These are phyloP conservation scores for Antrodiella citrinella DNA, from an alignment of 768 basidiomycete genomes.

Conservation along the genomic window DNA sequence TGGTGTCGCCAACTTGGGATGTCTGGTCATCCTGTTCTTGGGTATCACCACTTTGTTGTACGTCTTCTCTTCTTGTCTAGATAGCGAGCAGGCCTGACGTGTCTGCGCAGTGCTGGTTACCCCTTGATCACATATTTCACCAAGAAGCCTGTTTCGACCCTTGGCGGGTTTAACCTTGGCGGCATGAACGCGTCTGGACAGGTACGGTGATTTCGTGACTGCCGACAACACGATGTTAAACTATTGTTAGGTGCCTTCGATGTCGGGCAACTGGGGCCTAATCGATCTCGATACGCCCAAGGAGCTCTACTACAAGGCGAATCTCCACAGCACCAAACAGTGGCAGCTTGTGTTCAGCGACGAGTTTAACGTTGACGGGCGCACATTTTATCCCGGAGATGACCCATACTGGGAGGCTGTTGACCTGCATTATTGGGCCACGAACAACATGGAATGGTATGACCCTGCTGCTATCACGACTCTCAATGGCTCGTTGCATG, in stretches of 20 bases:
- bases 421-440: slow-evolving; percentile 75
- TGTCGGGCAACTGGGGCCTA: slow-evolving; percentile 36
- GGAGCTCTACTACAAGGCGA: slow-evolving; percentile 29
- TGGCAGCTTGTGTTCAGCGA: slow-evolving; percentile 76
- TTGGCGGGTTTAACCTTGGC: slow-evolving; percentile 37
- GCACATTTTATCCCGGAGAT: slow-evolving; percentile 69
- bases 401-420: slow-evolving; percentile 80
- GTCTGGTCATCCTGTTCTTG: slow-evolving; percentile 45
- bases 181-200: slow-evolving; percentile 40
- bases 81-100: not conserved
- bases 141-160: slow-evolving; percentile 19
- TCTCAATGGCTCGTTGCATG: slow-evolving; percentile 30
- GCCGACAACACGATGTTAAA: not conserved
- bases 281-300: slow-evolving; percentile 50
- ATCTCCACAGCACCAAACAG: slow-evolving; percentile 13
- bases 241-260: slow-evolving; percentile 18
- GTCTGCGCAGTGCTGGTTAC: slow-evolving; percentile 32
- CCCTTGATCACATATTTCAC: slow-evolving; percentile 34
- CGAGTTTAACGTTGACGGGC: slow-evolving; percentile 70
- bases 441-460: slow-evolving; percentile 70
- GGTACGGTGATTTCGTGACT: slow-evolving; percentile 18
- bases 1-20: slow-evolving; percentile 68
- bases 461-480: slow-evolving; percentile 61
- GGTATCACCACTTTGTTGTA: slow-evolving; percentile 53
- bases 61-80: slow-evolving; percentile 19